A percentile compares a stretch with the other conserved stretches of the same genome.
Conservation (phyloP, 2,329 filamentous ascomycete genomes). For the Arthroderma sp. region DNA sequence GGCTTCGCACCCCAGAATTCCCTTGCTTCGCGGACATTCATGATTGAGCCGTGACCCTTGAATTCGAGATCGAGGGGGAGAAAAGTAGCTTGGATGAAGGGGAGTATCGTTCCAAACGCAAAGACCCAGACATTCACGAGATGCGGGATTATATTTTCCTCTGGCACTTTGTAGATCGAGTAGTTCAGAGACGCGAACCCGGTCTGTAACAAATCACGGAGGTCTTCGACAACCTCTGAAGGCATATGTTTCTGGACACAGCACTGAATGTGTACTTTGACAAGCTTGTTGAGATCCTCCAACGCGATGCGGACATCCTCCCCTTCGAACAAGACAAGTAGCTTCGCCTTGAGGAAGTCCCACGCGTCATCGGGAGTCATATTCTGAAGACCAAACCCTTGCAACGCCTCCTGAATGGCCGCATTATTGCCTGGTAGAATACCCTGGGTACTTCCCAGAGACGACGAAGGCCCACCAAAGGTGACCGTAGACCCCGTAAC, state of each 20-base stretch:
- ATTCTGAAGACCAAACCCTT: conserved; percentile 52
- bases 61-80: conserved; percentile 89
- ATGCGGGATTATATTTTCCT: conserved; percentile 78
- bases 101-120: conserved; percentile 78
- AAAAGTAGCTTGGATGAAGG: conserved; percentile 92
- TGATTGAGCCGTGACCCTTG: conserved; percentile 65
- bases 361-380: conserved; percentile 57
- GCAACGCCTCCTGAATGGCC: conserved; percentile 31
- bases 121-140: conserved; percentile 91
- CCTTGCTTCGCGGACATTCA: conserved; percentile 64
- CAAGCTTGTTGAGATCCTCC: conserved; percentile 53
- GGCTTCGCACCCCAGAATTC: conserved; percentile 80
- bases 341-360: conserved; percentile 52
- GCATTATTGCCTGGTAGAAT: conserved; percentile 21
- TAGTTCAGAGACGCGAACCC: conserved; percentile 81
- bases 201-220: conserved; percentile 50
- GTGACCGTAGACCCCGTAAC: conserved; percentile 19
- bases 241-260: conserved; percentile 51
- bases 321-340: conserved; percentile 53
- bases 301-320: conserved; percentile 53
- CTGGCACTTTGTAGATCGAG: conserved; percentile 62
- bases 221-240: conserved; percentile 49
- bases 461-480: conserved; percentile 20
- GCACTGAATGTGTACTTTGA: conserved; percentile 49
- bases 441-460: conserved; percentile 25